Percentiles rank a stretch among this genome's conserved stretches.
Evolutionary conservation across 1,284 basidiomycete species (phyloP).

Genomic region (Sporisorium graminicola): DNA sequence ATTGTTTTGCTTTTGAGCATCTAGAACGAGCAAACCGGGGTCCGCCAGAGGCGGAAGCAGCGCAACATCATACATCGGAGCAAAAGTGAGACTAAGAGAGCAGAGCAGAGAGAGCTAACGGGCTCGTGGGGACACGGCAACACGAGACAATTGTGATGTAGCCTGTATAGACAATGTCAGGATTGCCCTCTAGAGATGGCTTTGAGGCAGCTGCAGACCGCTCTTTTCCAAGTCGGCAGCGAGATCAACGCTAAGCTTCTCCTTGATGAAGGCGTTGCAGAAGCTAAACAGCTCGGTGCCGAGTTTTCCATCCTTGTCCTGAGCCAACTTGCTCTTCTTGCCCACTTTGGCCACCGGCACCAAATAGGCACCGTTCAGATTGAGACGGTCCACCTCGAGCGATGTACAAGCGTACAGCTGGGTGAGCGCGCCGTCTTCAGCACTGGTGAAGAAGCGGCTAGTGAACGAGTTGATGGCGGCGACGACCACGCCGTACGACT

Average conservation of each 20-base stretch:
- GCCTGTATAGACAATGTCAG: too few species aligned
- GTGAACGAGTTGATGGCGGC: slow-evolving; percentile 16
- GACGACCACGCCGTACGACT: slow-evolving; percentile 52
- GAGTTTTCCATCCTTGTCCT: slow-evolving; percentile 45
- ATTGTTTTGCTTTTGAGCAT: too few species aligned
- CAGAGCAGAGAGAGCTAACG: too few species aligned
- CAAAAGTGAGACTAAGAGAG: too few species aligned
- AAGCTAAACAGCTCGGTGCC: slow-evolving; percentile 47
- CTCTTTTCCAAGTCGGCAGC: slow-evolving; percentile 20
- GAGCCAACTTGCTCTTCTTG: slow-evolving; percentile 32
- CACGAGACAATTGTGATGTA: too few species aligned
- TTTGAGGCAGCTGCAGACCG: slow-evolving; percentile 38
- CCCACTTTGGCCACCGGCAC: slow-evolving; percentile 61
- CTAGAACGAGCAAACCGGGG: background rate
- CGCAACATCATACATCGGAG: too few species aligned
- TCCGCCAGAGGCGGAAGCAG: too few species aligned
- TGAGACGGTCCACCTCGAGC: slow-evolving; percentile 59
- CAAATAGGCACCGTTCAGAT: slow-evolving; percentile 61
- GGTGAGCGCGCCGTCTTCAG: slow-evolving; percentile 64
- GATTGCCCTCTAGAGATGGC: slow-evolving; percentile 32
- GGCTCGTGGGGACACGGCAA: too few species aligned
- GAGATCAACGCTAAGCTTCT: slow-evolving; percentile 46
- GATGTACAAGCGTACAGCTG: slow-evolving; percentile 66
- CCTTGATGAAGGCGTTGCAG: slow-evolving; percentile 42
- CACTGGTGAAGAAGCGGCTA: slow-evolving; percentile 43